Evolutionary conservation across 495 filamentous ascomycete species (phyloP).

Genomic region (Corynascus novoguineensis): DNA sequence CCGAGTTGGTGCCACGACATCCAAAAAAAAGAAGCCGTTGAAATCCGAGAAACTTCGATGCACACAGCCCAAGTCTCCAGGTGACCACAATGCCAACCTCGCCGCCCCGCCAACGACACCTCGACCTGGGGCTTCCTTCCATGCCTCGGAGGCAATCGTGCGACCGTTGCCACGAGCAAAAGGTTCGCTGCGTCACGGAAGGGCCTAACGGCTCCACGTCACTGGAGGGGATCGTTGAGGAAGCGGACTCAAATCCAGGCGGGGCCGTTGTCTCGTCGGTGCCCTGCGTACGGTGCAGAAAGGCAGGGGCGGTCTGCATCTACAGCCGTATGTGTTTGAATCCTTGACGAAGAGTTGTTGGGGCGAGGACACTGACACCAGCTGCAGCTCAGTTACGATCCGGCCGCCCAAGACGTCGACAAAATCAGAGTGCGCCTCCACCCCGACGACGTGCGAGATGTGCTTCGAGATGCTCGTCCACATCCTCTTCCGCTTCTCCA

Average conservation of each 20-base stretch:
- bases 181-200: slow-evolving; percentile 24
- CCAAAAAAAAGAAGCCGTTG: not conserved
- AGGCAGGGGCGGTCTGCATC: slow-evolving; percentile 20
- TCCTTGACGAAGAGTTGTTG: not conserved
- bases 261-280: slow-evolving; percentile 13
- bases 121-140: slow-evolving; percentile 4
- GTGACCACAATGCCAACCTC: not conserved
- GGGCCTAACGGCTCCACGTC: slow-evolving; percentile 2
- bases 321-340: slow-evolving; percentile 17
- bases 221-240: slow-evolving; percentile 11
- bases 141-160: slow-evolving; percentile 27
- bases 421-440: slow-evolving; percentile 4
- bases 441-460: slow-evolving; percentile 12
- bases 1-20: too few relatives aligned
- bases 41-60: not conserved
- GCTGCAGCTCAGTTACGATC: slow-evolving; percentile 20
- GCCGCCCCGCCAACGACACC: not conserved
- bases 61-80: not conserved
- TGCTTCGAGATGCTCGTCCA: slow-evolving; percentile 6
- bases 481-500: not conserved
- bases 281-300: slow-evolving; percentile 19
- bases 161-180: slow-evolving; percentile 25
- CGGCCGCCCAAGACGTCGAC: slow-evolving; percentile 19
- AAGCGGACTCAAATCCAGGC: slow-evolving; percentile 1
- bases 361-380: not conserved